Evolutionary conservation across 495 filamentous ascomycete species (phyloP).

Genomic region (Penicillium odoratum): DNA sequence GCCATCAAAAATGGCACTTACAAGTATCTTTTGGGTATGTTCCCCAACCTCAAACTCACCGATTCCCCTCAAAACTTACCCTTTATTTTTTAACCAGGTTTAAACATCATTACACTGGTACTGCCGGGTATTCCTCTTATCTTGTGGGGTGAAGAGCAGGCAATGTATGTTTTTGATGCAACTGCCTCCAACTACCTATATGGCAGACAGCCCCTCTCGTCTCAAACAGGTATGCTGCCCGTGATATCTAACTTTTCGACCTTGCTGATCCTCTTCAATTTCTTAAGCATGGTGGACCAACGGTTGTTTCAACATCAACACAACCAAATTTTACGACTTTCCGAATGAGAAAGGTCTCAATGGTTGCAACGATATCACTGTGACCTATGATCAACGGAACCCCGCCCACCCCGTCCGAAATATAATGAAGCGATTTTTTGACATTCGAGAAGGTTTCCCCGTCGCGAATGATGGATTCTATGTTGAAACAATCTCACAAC

Average conservation of each 20-base stretch:
- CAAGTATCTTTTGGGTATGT: conserved; percentile 53
- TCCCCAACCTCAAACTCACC: no score
- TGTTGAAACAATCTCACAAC: conserved; percentile 58
- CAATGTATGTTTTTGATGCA: conserved; percentile 65
- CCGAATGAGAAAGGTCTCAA: conserved; percentile 54
- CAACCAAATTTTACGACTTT: conserved; percentile 58
- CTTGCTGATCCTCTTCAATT: no score
- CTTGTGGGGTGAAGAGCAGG: conserved; percentile 72
- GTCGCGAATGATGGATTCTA: conserved; percentile 65
- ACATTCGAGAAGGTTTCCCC: conserved; percentile 57
- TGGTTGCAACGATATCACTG: conserved; percentile 60
- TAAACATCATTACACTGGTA: conserved; percentile 63
- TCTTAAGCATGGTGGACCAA: conserved; percentile 62
- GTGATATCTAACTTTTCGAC: no score
- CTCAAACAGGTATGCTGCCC: conserved; percentile 36
- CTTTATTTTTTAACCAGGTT: conserved; percentile 10
- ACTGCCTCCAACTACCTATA: conserved; percentile 70
- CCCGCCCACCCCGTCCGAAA: conserved; percentile 66
- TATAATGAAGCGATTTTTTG: conserved; percentile 66
- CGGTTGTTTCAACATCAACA: conserved; percentile 62
- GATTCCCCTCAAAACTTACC: no score
- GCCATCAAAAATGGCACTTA: conserved; percentile 60
- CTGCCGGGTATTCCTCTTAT: conserved; percentile 67
- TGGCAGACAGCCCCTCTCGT: conserved; percentile 66
- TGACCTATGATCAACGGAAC: conserved; percentile 68